Base-by-base conservation (phyloP, 179 eudicot species). In the Beta macrorhiza region DNA sequence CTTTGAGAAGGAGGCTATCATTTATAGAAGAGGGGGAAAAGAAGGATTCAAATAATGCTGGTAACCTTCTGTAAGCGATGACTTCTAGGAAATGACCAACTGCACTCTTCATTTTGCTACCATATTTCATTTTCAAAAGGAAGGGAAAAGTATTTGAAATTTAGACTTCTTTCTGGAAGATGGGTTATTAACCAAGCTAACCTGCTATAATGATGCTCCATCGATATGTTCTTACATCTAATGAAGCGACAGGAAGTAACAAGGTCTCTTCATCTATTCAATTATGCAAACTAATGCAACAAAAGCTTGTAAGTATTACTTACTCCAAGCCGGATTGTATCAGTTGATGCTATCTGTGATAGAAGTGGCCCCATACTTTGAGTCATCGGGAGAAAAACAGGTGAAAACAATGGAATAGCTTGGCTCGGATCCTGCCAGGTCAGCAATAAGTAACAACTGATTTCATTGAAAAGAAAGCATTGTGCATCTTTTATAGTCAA, bases 241-340 rank as follows among this genome's bases (percentile, higher is more conserved):
- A 25, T 17, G 13, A 67, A 37, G 42, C 47, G 5, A 32, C 45
- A 37, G 29, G 45, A 73, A 83, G 51, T 32, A 42, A 16, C 32
- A 42, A 52, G 25, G 72, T 15, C 67, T 67, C 42, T 14, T 17
- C 17, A 72, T 22, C 19, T 7, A 49, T 49, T 25, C 70, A 59
- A 25, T n/a, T 61, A 62, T 37, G 29, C 25, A 57, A 82, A 63
- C 61, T 8, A 49, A 53, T 44, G 55, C 42, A 37, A 77, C 44
- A 62, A 62, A 67, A 22, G 52, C 37, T 75, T 57, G 67, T n/a
- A 74, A 70, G 64, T 74, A 45, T 56, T 72, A 78, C 97, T 89
- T 82, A 95, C 98, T 90, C 99, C 99, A 79, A 90, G 83, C 61
- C 97, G 94, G 78, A 93, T 67, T 37, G 98, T 92, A 64, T 95